phyloP scores from a whole-genome alignment of 176 grass and related monocot species.

The Bromus sterilis region DNA sequence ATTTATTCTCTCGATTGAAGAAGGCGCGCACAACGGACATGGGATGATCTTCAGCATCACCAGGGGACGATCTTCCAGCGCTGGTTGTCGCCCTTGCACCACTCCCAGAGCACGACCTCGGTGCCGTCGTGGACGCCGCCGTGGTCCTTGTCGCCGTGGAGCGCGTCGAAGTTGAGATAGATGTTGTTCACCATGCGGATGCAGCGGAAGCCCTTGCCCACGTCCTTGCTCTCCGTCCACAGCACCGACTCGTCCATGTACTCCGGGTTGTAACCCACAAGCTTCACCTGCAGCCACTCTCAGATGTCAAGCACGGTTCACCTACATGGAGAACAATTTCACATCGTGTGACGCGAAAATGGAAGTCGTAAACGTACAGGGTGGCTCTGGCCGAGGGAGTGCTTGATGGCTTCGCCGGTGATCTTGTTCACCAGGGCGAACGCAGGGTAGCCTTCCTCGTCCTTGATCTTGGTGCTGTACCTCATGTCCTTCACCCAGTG shows the following conservation, averaged over 20 bases:
- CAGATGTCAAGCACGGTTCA: not conserved
- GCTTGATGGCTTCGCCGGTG: slow-evolving; percentile 79
- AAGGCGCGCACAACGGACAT: not conserved
- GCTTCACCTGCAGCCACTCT: slow-evolving; percentile 20
- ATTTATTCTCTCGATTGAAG: slow-evolving; percentile 15
- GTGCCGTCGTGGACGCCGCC: slow-evolving; percentile 70
- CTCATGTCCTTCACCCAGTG: slow-evolving; percentile 91
- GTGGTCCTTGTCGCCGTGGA: slow-evolving; percentile 63
- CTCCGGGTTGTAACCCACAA: slow-evolving; percentile 41
- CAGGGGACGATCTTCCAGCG: slow-evolving; percentile 74
- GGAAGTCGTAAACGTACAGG: slow-evolving; percentile 34
- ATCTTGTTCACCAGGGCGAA: slow-evolving; percentile 75
- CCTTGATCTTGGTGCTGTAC: slow-evolving; percentile 65
- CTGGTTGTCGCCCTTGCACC: slow-evolving; percentile 79
- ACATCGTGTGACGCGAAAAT: not conserved
- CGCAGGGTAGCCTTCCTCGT: slow-evolving; percentile 62
- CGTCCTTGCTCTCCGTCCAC: slow-evolving; percentile 74
- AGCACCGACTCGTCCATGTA: slow-evolving; percentile 55
- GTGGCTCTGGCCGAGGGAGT: slow-evolving; percentile 66
- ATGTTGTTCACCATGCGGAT: slow-evolving; percentile 75
- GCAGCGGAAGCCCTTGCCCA: slow-evolving; percentile 65
- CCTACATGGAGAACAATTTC: not conserved
- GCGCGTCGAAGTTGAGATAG: slow-evolving; percentile 67
- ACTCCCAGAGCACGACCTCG: slow-evolving; percentile 67
- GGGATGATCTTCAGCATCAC: too few species aligned